These are phyloP conservation scores for Monilinia fructigena DNA, from an alignment of 2,329 filamentous ascomycete genomes.

Conservation along the genomic window DNA sequence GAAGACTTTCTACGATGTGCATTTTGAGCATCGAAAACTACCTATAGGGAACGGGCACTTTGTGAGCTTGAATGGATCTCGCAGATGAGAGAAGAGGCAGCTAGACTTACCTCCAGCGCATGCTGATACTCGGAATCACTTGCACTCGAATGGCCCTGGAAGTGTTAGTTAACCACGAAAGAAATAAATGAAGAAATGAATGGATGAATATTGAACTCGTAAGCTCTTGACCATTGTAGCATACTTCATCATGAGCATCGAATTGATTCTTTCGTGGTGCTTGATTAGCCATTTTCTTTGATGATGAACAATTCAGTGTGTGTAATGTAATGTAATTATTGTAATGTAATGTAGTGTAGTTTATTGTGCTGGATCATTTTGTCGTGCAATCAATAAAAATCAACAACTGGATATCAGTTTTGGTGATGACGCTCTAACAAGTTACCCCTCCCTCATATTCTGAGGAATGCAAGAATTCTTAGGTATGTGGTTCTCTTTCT, in stretches of 20 bases:
- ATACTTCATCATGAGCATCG: conserved; percentile 24
- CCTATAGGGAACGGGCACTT: conserved; percentile 40
- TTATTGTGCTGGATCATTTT: neutral
- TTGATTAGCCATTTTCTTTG: neutral
- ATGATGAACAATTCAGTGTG: neutral
- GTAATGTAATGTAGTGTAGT: neutral
- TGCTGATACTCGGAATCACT: conserved; percentile 41
- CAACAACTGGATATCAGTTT: neutral
- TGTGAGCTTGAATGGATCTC: neutral
- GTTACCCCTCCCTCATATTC: conserved; percentile 8
- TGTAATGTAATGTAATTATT: neutral
- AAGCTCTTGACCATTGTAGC: neutral
- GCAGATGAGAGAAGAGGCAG: neutral
- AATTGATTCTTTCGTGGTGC: conserved; percentile 6
- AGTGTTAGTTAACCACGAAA: neutral
- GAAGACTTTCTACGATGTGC: conserved; percentile 66
- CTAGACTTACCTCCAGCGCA: conserved; percentile 46
- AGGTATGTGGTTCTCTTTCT: neutral
- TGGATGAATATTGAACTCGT: neutral
- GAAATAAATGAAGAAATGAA: neutral
- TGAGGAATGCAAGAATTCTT: conserved; percentile 5
- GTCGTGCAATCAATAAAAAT: neutral
- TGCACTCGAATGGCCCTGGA: conserved; percentile 33
- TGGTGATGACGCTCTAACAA: neutral
- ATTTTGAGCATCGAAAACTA: conserved; percentile 61